Conservation (phyloP, 2,329 filamentous ascomycete species). For the Aspergillus sp. region DNA sequence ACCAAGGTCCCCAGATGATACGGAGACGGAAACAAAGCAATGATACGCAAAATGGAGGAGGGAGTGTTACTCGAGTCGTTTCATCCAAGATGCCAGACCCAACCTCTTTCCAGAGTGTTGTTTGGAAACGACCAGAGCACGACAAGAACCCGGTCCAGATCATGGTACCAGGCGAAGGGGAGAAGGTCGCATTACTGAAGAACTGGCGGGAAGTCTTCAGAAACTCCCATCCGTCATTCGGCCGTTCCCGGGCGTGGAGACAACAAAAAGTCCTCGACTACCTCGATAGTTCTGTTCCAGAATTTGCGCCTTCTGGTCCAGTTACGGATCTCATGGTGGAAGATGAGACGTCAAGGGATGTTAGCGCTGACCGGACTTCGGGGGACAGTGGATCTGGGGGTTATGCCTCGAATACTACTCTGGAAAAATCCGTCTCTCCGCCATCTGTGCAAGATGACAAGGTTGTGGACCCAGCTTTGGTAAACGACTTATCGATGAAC, state of each 20-base stretch:
- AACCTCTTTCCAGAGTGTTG: conserved; percentile 31
- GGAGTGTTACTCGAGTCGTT: not conserved
- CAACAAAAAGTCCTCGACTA: conserved; percentile 4
- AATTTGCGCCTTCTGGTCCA: conserved; percentile 4
- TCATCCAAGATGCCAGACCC: conserved; percentile 10
- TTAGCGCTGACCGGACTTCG: conserved; percentile 14
- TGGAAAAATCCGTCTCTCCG: conserved; percentile 12
- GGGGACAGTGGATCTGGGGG: conserved; percentile 13
- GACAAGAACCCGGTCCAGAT: conserved; percentile 20
- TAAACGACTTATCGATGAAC: not conserved
- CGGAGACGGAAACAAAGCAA: conserved; percentile 9
- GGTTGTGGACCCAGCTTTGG: not conserved
- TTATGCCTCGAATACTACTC: conserved; percentile 15
- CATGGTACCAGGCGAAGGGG: conserved; percentile 34
- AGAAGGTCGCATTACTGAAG: conserved; percentile 39
- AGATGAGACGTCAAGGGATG: conserved; percentile 3
- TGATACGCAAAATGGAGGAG: not conserved
- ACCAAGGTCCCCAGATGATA: conserved; percentile 6
- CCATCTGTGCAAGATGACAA: not conserved
- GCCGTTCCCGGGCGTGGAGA: conserved; percentile 14
- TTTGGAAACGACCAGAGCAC: conserved; percentile 31
- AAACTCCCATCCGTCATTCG: conserved; percentile 24
- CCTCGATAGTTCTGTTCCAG: not conserved
- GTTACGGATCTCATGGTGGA: conserved; percentile 2
- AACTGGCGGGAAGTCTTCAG: conserved; percentile 43